Conservation (phyloP, 371 early-diverging fungal genomes). For the Syncephalastrum sp. region DNA sequence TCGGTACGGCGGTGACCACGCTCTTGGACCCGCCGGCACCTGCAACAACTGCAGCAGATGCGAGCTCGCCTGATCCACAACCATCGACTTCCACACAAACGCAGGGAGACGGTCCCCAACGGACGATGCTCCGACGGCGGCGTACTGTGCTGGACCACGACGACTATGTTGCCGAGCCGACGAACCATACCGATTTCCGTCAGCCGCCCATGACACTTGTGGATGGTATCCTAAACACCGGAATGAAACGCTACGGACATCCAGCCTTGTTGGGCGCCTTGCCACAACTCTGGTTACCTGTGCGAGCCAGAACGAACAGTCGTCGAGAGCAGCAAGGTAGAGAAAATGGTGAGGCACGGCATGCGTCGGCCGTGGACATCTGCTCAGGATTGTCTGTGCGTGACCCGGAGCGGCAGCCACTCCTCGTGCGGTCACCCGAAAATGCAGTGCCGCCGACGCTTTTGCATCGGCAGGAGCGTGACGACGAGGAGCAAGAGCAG, state of each 20-base stretch:
- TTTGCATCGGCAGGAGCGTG: not conserved
- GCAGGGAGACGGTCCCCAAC: not conserved
- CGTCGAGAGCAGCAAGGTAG: not conserved
- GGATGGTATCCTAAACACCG: slow-evolving; percentile 72
- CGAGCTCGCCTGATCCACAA: slow-evolving; percentile 7
- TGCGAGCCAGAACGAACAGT: slow-evolving; percentile 17
- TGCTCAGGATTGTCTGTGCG: slow-evolving; percentile 5
- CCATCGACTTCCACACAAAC: slow-evolving; percentile 6
- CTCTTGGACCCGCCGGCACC: slow-evolving; percentile 3
- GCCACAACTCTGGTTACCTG: slow-evolving; percentile 79
- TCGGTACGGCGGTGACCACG: slow-evolving; percentile 36
- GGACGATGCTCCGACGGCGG: slow-evolving; percentile 16
- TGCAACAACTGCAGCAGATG: not conserved
- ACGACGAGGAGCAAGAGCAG: slow-evolving; percentile 7
- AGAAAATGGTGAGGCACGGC: slow-evolving; percentile 1
- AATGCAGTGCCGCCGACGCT: not conserved
- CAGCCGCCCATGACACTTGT: slow-evolving; percentile 78
- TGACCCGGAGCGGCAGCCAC: slow-evolving; percentile 16
- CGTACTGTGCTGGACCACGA: slow-evolving; percentile 64
- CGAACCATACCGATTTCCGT: slow-evolving; percentile 58
- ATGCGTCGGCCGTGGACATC: slow-evolving; percentile 5
- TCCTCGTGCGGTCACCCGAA: slow-evolving; percentile 9
- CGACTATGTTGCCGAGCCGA: slow-evolving; percentile 65
- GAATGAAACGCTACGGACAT: slow-evolving; percentile 70
- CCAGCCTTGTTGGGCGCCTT: slow-evolving; percentile 72